Evolutionary conservation across 2,329 filamentous ascomycete species (phyloP).

Genomic region (Teratosphaeriaceae sp.): DNA sequence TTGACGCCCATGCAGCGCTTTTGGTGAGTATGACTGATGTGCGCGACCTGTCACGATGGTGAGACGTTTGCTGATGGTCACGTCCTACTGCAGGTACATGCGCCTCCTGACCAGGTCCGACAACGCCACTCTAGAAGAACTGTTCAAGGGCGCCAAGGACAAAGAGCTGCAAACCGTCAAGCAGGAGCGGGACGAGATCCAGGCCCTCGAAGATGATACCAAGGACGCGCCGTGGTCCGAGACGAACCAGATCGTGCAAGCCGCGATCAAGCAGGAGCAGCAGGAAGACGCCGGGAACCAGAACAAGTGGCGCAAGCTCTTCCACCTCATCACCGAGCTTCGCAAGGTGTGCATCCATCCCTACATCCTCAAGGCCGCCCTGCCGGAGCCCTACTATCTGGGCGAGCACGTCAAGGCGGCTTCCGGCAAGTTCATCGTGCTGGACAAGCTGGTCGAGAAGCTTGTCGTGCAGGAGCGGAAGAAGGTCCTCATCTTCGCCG

Average conservation of each 20-base stretch:
- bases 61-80: no score
- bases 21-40: no score
- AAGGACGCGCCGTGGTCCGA: constrained; percentile 39
- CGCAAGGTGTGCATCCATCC: constrained; percentile 52
- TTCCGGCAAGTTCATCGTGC: constrained; percentile 51
- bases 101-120: constrained; percentile 50
- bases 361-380: constrained; percentile 43
- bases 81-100: no score
- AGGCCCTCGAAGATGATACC: constrained; percentile 32
- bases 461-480: constrained; percentile 44
- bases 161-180: constrained; percentile 30
- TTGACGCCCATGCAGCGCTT: constrained; percentile 52
- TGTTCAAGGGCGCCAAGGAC: constrained; percentile 43
- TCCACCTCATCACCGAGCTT: constrained; percentile 52
- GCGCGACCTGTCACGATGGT: no score
- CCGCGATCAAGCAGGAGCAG: constrained; percentile 30
- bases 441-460: constrained; percentile 46
- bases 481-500: constrained; percentile 53
- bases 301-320: constrained; percentile 37
- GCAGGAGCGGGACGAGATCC: constrained; percentile 11
- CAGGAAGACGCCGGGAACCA: constrained; percentile 21
- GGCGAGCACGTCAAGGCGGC: constrained; percentile 44
- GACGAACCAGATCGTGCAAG: constrained; percentile 37
- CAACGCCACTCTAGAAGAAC: constrained; percentile 44
- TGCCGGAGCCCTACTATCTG: constrained; percentile 40